These are phyloP conservation scores for Nannizzia gypsea DNA, from an alignment of 2,329 filamentous ascomycete species.

Conservation along the genomic window DNA sequence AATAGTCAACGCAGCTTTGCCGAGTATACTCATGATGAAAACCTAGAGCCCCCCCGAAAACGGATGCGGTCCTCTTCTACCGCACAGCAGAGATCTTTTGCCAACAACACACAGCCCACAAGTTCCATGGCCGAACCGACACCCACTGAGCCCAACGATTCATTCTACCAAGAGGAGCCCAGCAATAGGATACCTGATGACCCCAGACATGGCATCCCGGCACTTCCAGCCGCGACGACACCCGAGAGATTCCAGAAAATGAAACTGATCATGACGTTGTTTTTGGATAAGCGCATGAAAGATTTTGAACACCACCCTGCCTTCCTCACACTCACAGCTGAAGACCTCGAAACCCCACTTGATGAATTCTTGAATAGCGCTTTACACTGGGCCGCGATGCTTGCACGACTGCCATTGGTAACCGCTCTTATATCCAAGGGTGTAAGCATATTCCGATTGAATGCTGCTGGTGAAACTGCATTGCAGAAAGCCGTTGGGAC, in stretches of 20 bases:
- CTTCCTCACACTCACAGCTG: constrained; percentile 59
- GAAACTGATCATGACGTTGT: constrained; percentile 67
- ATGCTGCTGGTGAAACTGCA: constrained; percentile 80
- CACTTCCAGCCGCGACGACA: constrained; percentile 41
- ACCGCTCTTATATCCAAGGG: constrained; percentile 71
- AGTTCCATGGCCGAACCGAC: constrained; percentile 32
- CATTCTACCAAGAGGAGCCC: constrained; percentile 29
- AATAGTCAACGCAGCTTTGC: constrained; percentile 31
- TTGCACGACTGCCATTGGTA: constrained; percentile 73
- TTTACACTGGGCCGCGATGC: constrained; percentile 88
- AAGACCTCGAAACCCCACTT: constrained; percentile 84
- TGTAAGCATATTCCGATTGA: constrained; percentile 77
- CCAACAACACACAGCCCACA: constrained; percentile 21
- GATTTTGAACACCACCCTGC: constrained; percentile 66
- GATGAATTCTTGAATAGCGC: constrained; percentile 77
- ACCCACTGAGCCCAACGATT: constrained; percentile 37
- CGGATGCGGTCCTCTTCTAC: constrained; percentile 50
- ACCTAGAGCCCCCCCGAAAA: constrained; percentile 59
- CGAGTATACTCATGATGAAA: constrained; percentile 32
- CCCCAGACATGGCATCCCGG: constrained; percentile 22
- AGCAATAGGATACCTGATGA: constrained; percentile 10
- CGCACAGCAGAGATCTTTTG: constrained; percentile 27
- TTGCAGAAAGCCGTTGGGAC: constrained; percentile 86
- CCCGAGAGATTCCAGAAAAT: constrained; percentile 68
- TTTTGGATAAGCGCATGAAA: constrained; percentile 59